These are phyloP conservation scores for Boletus tylopilopsis DNA, from an alignment of 768 basidiomycete genomes.

Conservation along the genomic window DNA sequence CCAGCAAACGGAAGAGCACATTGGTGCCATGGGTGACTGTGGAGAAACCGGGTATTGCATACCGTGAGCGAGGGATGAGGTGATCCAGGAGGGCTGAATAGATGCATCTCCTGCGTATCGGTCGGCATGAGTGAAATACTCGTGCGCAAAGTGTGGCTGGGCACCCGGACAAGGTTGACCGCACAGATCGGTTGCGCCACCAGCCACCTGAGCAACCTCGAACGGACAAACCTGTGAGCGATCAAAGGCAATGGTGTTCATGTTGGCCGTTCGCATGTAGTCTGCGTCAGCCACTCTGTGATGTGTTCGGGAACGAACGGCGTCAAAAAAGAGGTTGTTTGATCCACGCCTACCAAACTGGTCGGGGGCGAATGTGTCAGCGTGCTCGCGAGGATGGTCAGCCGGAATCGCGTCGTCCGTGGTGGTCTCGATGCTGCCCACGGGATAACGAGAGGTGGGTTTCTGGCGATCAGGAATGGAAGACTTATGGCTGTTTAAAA, in stretches of 20 bases:
- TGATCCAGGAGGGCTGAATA: conserved; percentile 26
- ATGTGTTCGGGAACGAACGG: conserved; percentile 25
- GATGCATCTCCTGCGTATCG: conserved; percentile 17
- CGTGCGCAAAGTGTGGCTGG: conserved; percentile 24
- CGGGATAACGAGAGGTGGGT: conserved; percentile 14
- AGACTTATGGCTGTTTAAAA: conserved; percentile 5
- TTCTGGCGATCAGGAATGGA: conserved; percentile 20
- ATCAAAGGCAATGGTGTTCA: conserved; percentile 20
- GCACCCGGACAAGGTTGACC: conserved; percentile 14
- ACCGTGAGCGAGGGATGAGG: conserved; percentile 24
- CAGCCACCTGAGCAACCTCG: conserved; percentile 16
- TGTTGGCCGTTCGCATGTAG: conserved; percentile 16
- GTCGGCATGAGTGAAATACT: conserved; percentile 29
- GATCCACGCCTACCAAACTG: conserved; percentile 33
- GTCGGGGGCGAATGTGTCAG: conserved; percentile 11
- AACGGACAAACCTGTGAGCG: conserved; percentile 21
- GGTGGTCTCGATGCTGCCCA: conserved; percentile 12
- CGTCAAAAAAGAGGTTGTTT: conserved; percentile 39
- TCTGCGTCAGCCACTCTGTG: conserved; percentile 25
- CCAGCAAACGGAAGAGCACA: conserved; percentile 29
- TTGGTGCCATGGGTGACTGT: conserved; percentile 26
- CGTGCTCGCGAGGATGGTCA: conserved; percentile 16
- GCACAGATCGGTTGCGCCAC: conserved; percentile 27
- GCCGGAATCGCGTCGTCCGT: conserved; percentile 10
- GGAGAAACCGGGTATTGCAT: conserved; percentile 28